A percentile compares a stretch with the other conserved stretches of the same genome.
phyloP scores from a whole-genome alignment of 352 stramenopile genomes.

The Globisporangium apiculatum region DNA sequence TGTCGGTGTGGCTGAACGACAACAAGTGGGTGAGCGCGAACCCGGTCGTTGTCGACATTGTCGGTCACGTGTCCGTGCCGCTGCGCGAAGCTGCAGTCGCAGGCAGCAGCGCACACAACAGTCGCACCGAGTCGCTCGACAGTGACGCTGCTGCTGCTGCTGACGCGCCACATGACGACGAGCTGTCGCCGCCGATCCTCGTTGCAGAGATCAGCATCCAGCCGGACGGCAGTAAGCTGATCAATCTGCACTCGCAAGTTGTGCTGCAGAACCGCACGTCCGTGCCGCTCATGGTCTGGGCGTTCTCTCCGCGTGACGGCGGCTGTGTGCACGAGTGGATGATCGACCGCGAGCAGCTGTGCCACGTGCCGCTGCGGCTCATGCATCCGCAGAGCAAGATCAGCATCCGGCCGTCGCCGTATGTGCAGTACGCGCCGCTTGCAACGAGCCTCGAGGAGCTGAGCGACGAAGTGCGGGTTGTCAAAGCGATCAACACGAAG shows the following conservation, averaged over 20 bases:
- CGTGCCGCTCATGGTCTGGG: conserved; percentile 84
- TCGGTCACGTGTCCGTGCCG: conserved; percentile 78
- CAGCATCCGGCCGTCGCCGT: conserved; percentile 76
- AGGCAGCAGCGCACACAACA: conserved; percentile 5
- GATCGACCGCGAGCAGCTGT: conserved; percentile 77
- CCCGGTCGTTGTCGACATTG: conserved; percentile 82
- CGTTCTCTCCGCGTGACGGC: conserved; percentile 76
- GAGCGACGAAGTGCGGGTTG: conserved; percentile 56
- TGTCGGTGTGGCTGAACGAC: conserved; percentile 83
- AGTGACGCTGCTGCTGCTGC: conserved; percentile 7
- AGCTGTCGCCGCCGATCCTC: conserved; percentile 51
- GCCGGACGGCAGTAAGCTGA: conserved; percentile 83
- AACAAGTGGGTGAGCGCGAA: conserved; percentile 86
- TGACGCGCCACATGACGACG: conserved; percentile 38
- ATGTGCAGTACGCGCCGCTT: conserved; percentile 79
- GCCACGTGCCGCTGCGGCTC: conserved; percentile 74
- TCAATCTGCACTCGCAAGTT: conserved; percentile 83
- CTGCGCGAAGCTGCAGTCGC: conserved; percentile 42
- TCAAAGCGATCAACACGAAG: conserved; percentile 70
- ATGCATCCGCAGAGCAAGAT: conserved; percentile 86
- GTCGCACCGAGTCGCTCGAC: conserved; percentile 15
- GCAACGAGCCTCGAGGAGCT: conserved; percentile 78
- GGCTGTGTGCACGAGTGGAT: conserved; percentile 76
- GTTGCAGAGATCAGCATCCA: conserved; percentile 86
- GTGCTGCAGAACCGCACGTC: conserved; percentile 84